Base-by-base conservation (phyloP, 495 filamentous ascomycete genomes). In the Terfezia claveryi region DNA sequence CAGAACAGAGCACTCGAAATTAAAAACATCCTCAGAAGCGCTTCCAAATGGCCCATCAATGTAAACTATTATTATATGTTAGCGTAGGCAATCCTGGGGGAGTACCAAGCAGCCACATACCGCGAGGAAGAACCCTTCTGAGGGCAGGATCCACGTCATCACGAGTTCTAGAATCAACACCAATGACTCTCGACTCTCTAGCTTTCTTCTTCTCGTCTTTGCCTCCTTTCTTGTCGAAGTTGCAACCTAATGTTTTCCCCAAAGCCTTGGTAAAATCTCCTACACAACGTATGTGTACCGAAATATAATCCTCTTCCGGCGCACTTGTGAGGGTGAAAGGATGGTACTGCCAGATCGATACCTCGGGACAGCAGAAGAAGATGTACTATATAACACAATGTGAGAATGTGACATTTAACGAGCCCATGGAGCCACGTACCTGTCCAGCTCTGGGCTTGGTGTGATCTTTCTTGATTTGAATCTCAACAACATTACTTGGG, bases 391-490 rank as follows among this genome's bases (percentile, higher is more conserved):
- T 0, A 5, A 46, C 72, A 49, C 38, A 36, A 38, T 12, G 10
- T 16, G 27, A 37, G 23, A 52, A 50, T 10, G 54, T 51, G 38
- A 46, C 41, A 16, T 38, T 2, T 16, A 52, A 4, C 3, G 16
- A 50, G 41, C 14, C 14, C 23, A 56, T 37, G 4, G 10, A 6
- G 27, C 17, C 38, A 20, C 41, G 12, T 46, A 46, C 41, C 41
- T 87, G 83, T 38, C 83, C 83, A 52, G 82, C 82, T 55, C 74
- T 74, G n/a, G 81, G 80, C 69, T 78, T 81, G 36, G 80, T 83
- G 66, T 80, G 71, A 61, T 82, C 80, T 62, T 86, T 87, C 73
- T 86, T 86, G 67, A 88, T 84, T 66, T 87, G 83, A 53, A 88
- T 84, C 62, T 88, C 83, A 61, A 81, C 77, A 17, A 88, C 83